A percentile compares a stretch with the other conserved stretches of the same genome.
These are phyloP conservation scores for Xylariaceae sp. DNA, from an alignment of 2,329 filamentous ascomycete species.

Conservation along the genomic window DNA sequence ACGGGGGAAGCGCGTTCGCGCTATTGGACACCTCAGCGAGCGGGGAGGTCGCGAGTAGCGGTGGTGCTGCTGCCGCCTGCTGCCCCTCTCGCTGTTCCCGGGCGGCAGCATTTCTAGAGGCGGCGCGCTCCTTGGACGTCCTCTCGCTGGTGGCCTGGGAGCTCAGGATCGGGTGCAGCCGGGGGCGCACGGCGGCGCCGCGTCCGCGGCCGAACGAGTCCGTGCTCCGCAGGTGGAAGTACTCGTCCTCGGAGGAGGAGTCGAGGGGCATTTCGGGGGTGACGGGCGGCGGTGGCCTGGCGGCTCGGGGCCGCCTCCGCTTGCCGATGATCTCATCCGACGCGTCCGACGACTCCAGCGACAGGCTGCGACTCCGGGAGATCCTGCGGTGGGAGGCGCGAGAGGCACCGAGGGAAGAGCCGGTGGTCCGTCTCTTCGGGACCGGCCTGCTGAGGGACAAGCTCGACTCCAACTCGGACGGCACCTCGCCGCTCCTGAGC, in stretches of 20 bases:
- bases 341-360: conserved; percentile 15
- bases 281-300: conserved; percentile 2
- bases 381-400: conserved; percentile 1
- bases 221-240: conserved; percentile 14
- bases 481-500: conserved; percentile 34
- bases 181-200: conserved; percentile 16
- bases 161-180: conserved; percentile 17
- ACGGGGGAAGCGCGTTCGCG: no score
- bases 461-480: conserved; percentile 17
- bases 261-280: conserved; percentile 1
- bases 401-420: conserved; percentile 5
- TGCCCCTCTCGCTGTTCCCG: no score
- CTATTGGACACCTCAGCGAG: no score
- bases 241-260: conserved; percentile 18
- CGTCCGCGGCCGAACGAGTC: conserved; percentile 16
- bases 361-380: conserved; percentile 12
- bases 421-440: conserved; percentile 11
- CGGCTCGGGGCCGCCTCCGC: conserved; percentile 9
- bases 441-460: conserved; percentile 10
- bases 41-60: no score
- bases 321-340: conserved; percentile 13
- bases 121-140: conserved; percentile 4
- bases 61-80: no score
- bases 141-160: conserved; percentile 12
- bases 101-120: no score